A percentile compares a stretch with the other conserved stretches of the same genome.
phyloP scores from a whole-genome alignment of 805 yeast genomes.

The Lipomyces yamanashiensis region DNA sequence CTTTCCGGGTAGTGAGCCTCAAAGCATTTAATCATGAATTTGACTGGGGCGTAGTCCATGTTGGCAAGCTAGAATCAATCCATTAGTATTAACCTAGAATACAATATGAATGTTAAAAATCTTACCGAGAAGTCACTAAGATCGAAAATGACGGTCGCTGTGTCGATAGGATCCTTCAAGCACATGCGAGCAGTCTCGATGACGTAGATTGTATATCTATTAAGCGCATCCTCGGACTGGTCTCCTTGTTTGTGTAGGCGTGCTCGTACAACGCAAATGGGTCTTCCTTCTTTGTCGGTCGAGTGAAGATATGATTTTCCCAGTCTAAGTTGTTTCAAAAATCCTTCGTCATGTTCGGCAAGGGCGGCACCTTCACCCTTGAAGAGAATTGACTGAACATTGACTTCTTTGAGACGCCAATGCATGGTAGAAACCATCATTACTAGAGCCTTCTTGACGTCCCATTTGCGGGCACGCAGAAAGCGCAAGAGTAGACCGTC shows the following conservation, averaged over 20 bases:
- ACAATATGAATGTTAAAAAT: not conserved
- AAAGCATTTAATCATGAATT: constrained; percentile 83
- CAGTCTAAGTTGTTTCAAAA: constrained; percentile 57
- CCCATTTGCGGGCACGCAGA: constrained; percentile 94
- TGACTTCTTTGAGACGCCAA: constrained; percentile 73
- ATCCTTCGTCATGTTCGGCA: constrained; percentile 52
- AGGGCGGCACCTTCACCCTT: constrained; percentile 74
- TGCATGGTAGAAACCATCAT: constrained; percentile 88
- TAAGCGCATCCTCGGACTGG: constrained; percentile 71
- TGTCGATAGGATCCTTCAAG: constrained; percentile 74
- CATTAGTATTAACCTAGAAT: not conserved
- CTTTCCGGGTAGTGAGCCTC: constrained; percentile 98
- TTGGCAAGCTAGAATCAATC: constrained; percentile 57
- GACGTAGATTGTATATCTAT: constrained; percentile 70
- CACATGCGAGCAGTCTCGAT: constrained; percentile 84
- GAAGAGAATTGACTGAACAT: constrained; percentile 62
- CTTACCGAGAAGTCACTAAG: constrained; percentile 72
- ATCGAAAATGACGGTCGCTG: constrained; percentile 84
- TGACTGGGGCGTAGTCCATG: constrained; percentile 91
- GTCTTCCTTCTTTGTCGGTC: constrained; percentile 71
- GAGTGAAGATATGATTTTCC: constrained; percentile 81
- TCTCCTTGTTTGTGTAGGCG: constrained; percentile 71
- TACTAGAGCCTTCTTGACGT: constrained; percentile 70
- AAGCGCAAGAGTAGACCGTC: constrained; percentile 85
- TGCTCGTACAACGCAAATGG: constrained; percentile 81